Evolutionary conservation across 2,329 filamentous ascomycete genomes (phyloP), one percentile per base, ranked within the genome.

Genomic region (Aureobasidium melanogenum): DNA sequence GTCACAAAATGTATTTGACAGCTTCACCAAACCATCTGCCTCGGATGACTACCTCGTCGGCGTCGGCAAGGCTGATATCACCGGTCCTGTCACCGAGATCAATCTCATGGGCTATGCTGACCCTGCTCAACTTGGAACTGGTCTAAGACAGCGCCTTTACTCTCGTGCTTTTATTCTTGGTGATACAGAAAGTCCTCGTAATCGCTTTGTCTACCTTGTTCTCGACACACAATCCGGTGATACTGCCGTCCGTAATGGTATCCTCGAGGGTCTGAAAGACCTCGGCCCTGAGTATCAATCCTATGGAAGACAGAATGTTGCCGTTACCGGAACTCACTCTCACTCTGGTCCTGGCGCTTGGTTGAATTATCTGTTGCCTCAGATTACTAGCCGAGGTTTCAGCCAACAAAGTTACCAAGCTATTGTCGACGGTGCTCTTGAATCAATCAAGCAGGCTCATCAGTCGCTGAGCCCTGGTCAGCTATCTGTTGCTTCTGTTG

Each of bases 31-130:
- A 39, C 28, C 56, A 12, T 43, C 47, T 8, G 14, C 77, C 62
- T 73, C 75, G 55, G 73, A 79, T 41, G 69, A 77, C 64, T 88
- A 88, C 68, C 71, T 88, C 8, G 73, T 89, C 22, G 87, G 87
- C 24, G 84, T 87, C 24, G 87, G 86, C 28, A 89, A 87, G 71
- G 86, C 83, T 12, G 87, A 89, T 71, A 87, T 89, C 66, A 89
- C 87, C 52, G 87, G 87, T 8, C 91, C 91, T 0, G 90, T 95
- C 14, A 91, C 95, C 24, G 91, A 97, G 73, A 83, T 97, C 70
- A 91, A 91, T 68, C 82, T 97, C 71, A 94, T 93, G 81, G 92
- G 92, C 64, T 97, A 97, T 77, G 93, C 93, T 34, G 88, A 92
- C 72, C 79, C 87, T n/a, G 83, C 83, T 44, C 93, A 97, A 76